Percentiles rank a stretch among this genome's conserved stretches.
Conservation (phyloP, 164 flowering plant genomes). For the Umbilicus rupestris region DNA sequence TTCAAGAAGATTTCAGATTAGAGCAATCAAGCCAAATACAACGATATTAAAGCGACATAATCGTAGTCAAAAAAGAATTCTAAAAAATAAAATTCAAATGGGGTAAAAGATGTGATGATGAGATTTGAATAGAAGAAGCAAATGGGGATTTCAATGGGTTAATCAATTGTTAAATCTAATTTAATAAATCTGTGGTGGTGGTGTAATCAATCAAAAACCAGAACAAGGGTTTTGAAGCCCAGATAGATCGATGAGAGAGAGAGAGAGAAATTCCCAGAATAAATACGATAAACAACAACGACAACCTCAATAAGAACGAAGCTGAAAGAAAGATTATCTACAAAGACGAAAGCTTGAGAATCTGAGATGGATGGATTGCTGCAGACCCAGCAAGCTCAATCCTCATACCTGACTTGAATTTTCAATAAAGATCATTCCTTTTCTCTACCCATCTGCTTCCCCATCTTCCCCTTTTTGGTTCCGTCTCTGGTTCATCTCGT, state of each 20-base stretch:
- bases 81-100: too few species aligned
- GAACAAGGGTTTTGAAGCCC: neutral
- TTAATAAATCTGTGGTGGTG: conserved; percentile 1
- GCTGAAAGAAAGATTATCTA: neutral
- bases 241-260: neutral
- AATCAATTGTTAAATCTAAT: neutral
- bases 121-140: too few species aligned
- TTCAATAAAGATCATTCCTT: neutral
- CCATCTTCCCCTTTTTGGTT: neutral
- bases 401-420: neutral
- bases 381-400: neutral
- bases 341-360: too few species aligned
- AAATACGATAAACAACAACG: neutral
- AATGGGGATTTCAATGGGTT: neutral
- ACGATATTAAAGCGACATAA: too few species aligned
- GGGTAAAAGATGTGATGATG: too few species aligned
- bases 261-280: neutral
- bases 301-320: neutral
- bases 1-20: too few species aligned
- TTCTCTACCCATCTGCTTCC: neutral
- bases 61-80: too few species aligned
- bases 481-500: neutral
- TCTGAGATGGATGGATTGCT: neutral
- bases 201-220: neutral
- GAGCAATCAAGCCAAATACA: too few species aligned